Conservation (phyloP, 106 monocot genomes). For the Gastrodia elata region DNA sequence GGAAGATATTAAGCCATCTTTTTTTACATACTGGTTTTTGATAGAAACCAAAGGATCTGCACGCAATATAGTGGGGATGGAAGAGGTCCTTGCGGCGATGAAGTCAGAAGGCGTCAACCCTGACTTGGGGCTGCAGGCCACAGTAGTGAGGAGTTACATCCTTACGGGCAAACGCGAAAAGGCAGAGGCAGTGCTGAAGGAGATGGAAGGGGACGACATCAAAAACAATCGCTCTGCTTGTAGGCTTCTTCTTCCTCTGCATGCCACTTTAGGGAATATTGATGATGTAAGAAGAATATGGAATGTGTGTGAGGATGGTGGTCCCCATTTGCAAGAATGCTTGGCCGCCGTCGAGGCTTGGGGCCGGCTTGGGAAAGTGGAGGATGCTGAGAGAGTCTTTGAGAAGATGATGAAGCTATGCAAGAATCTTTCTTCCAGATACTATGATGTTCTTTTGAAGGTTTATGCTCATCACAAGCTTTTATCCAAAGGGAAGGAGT, state of each 20-base stretch:
- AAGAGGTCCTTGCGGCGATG: slow-evolving; percentile 64
- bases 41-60: slow-evolving; percentile 67
- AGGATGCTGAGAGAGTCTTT: slow-evolving; percentile 67
- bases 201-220: slow-evolving; percentile 66
- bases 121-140: slow-evolving; percentile 28
- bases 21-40: slow-evolving; percentile 72
- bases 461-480: slow-evolving; percentile 68
- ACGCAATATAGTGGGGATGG: slow-evolving; percentile 70
- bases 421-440: slow-evolving; percentile 35
- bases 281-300: slow-evolving; percentile 78
- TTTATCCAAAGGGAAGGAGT: slow-evolving; percentile 54
- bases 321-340: slow-evolving; percentile 22
- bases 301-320: slow-evolving; percentile 30
- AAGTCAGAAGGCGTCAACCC: slow-evolving; percentile 60
- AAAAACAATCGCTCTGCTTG: slow-evolving; percentile 39
- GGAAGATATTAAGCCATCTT: slow-evolving; percentile 66
- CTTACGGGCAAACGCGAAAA: slow-evolving; percentile 38
- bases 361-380: slow-evolving; percentile 54
- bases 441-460: slow-evolving; percentile 47
- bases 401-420: slow-evolving; percentile 38
- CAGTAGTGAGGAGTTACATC: slow-evolving; percentile 56
- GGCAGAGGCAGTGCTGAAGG: slow-evolving; percentile 37
- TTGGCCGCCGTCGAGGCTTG: slow-evolving; percentile 70
- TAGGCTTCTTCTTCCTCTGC: slow-evolving; percentile 44
- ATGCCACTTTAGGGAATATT: slow-evolving; percentile 49